phyloP scores from a whole-genome alignment of 1,284 basidiomycete genomes.

The Xerocomus alliaceus region DNA sequence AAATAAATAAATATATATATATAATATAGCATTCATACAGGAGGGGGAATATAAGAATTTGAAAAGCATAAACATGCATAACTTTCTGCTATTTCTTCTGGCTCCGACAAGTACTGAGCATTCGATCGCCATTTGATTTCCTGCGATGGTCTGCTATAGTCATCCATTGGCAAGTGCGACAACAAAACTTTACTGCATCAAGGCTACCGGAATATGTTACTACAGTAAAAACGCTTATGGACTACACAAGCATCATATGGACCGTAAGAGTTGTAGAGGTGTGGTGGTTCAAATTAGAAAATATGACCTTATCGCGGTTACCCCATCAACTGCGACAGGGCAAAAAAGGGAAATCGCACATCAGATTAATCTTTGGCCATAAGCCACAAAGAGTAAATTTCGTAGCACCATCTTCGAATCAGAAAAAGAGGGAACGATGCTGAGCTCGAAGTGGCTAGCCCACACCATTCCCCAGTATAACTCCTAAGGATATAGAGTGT shows the following conservation, averaged over 20 bases:
- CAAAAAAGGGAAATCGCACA: not conserved
- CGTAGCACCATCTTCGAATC: not conserved
- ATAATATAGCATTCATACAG: too few relatives aligned
- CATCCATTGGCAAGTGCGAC: not conserved
- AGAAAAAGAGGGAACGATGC: not conserved
- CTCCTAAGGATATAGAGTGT: not conserved
- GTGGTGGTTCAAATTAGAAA: not conserved
- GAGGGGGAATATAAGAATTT: too few relatives aligned
- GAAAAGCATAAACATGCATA: too few relatives aligned
- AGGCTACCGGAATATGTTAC: not conserved
- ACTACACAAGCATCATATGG: not conserved
- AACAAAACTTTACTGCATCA: not conserved
- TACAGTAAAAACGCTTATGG: not conserved
- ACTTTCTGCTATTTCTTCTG: too few relatives aligned
- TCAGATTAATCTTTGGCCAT: not conserved
- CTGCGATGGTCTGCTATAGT: too few relatives aligned
- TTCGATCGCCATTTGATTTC: too few relatives aligned
- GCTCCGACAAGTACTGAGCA: too few relatives aligned
- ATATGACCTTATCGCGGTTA: not conserved
- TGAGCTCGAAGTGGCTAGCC: not conserved
- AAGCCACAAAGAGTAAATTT: not conserved
- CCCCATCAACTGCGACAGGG: not conserved
- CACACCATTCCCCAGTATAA: not conserved
- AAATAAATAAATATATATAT: too few relatives aligned
- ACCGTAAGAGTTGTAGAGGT: not conserved